Conservation (phyloP, 257 asterid genomes). For the Verbena officinalis region DNA sequence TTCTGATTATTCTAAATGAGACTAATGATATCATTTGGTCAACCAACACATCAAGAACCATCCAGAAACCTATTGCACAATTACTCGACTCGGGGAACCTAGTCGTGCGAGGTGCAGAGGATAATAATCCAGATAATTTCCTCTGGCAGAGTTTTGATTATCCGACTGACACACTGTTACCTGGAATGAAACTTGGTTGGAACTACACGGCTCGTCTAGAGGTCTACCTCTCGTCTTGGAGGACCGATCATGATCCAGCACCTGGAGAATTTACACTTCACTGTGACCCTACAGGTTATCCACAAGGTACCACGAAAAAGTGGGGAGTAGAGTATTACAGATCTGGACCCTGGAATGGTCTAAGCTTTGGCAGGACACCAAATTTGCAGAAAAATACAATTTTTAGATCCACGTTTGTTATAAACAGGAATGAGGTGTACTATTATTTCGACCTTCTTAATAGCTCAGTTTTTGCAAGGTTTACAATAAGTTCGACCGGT, state of each 20-base stretch:
- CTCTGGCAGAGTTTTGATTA: constrained; percentile 63
- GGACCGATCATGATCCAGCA: constrained; percentile 45
- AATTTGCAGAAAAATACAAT: constrained; percentile 21
- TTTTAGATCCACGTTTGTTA: constrained; percentile 9
- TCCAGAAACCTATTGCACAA: constrained; percentile 34
- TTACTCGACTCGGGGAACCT: constrained; percentile 57
- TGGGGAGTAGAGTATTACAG: constrained; percentile 16
- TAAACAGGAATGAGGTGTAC: constrained; percentile 28
- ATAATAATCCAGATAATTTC: constrained; percentile 27
- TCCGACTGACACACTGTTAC: constrained; percentile 48
- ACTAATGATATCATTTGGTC: constrained; percentile 42
- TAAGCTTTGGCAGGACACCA: constrained; percentile 39
- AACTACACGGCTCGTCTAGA: constrained; percentile 35
- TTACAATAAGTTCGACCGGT: constrained; percentile 25
- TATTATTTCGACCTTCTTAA: constrained; percentile 32
- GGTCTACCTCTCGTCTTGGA: constrained; percentile 42
- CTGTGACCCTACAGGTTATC: constrained; percentile 42
- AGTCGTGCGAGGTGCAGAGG: constrained; percentile 41
- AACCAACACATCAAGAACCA: constrained; percentile 33
- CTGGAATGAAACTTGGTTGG: constrained; percentile 57
- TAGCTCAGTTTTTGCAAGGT: constrained; percentile 28
- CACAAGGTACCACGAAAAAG: constrained; percentile 27
- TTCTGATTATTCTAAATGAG: constrained; percentile 37
- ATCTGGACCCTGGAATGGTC: constrained; percentile 51
- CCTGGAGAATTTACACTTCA: constrained; percentile 34